Percentiles rank a stretch among this genome's conserved stretches.
Conservation (phyloP, 331 rosid genomes). For the Phaseolus coccineus region DNA sequence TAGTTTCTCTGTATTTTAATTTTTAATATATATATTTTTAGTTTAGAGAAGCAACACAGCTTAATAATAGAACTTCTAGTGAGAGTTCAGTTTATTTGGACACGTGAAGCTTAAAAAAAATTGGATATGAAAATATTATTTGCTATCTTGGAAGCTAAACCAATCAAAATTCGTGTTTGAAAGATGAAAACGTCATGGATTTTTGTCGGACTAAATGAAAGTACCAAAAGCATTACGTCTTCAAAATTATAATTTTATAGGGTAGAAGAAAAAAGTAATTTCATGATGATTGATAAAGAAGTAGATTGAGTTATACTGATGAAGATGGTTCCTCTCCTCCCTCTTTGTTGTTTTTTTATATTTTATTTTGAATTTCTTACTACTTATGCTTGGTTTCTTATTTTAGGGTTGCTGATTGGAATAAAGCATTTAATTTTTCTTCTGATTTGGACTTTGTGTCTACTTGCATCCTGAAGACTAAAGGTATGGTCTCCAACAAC, state of each 20-base stretch:
- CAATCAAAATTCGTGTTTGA: neutral
- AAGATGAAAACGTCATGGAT: neutral
- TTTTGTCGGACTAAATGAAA: neutral
- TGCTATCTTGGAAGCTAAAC: neutral
- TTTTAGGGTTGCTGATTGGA: constrained; percentile 79
- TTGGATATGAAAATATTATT: neutral
- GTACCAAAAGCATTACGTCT: neutral
- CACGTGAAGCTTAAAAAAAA: neutral
- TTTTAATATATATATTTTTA: too few species aligned
- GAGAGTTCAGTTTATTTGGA: neutral
- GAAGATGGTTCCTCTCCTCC: too few species aligned
- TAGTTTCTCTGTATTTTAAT: too few species aligned
- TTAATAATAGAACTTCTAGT: too few species aligned
- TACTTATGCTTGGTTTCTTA: constrained; percentile 9
- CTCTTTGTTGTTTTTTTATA: neutral
- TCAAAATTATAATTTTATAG: neutral
- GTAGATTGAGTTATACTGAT: neutral
- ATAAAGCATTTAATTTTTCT: constrained; percentile 74
- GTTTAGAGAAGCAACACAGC: too few species aligned
- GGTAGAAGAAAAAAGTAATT: neutral
- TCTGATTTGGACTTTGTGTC: constrained; percentile 70
- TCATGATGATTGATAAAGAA: neutral
- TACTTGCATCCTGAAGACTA: constrained; percentile 67
- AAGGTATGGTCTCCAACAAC: constrained; percentile 54
- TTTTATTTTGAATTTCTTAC: neutral